Conservation (phyloP, 441 rosid genomes). For the Pelargonium myrrhifolium region DNA sequence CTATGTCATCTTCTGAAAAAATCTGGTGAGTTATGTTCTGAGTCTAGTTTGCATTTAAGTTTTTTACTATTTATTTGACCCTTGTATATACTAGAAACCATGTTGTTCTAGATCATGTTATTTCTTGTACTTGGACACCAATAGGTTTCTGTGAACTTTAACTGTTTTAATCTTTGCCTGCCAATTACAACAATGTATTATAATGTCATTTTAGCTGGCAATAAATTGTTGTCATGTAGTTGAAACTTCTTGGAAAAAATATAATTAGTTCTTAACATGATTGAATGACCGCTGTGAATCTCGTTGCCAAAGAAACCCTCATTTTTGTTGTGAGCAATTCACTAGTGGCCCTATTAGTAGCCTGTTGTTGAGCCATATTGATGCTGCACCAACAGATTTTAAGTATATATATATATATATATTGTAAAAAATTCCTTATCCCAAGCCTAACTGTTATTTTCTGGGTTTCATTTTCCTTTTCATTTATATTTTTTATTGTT, state of each 20-base stretch:
- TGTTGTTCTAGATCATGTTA: background rate
- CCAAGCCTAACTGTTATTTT: background rate
- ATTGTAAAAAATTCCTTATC: no score
- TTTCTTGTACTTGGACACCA: background rate
- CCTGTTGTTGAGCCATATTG: background rate
- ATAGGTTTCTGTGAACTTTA: background rate
- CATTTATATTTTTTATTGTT: background rate
- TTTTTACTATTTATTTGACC: background rate
- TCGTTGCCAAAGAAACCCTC: background rate
- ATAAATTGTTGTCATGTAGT: background rate
- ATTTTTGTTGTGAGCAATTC: background rate
- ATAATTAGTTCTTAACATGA: background rate
- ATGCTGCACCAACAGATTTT: background rate
- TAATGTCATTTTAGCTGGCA: background rate
- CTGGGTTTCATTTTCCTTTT: background rate
- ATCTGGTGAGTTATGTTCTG: constrained; percentile 38
- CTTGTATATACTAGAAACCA: background rate
- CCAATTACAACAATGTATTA: background rate
- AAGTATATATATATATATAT: no score
- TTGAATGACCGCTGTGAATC: background rate
- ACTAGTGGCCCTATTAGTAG: background rate
- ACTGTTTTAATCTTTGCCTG: background rate
- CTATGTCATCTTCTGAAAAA: constrained; percentile 70
- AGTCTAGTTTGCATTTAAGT: background rate
- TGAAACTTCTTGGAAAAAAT: background rate